Base-by-base conservation (phyloP, 2,329 filamentous ascomycete genomes). In the Apiospora kogelbergensis region DNA sequence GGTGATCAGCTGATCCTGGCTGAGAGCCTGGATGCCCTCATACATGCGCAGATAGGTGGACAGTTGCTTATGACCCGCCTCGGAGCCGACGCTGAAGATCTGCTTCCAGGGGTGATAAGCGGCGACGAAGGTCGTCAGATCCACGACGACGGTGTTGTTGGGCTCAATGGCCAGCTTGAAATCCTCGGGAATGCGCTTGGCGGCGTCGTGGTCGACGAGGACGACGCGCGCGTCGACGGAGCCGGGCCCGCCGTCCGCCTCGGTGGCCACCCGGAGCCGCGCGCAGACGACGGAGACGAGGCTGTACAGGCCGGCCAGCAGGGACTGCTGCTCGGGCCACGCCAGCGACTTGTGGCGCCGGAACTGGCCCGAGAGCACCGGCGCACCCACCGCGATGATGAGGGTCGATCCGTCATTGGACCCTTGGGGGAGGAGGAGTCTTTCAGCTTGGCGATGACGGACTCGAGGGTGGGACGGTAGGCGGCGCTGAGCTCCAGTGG, bases 151-250 rank as follows among this genome's bases (percentile, higher is more conserved):
- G 7, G 85, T 85, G 70, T 80, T 84, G 69, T 85, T 86, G 9
- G 78, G 71, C 65, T 82, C 80, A 67, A 82, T 81, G 3, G 74
- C 77, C 0, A 81, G 79, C 3, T 79, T 78, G 26, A 75, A 76
- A 44, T 82, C 80, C 1, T 73, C 70, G 0, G 74, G 69, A 30
- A 80, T 80, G 9, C 75, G 74, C 33, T 76, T 76, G 1, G 74
- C 76, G 15, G 73, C 78, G 68, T 83, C 81, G 77, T 92, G 88
- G 71, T 94, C 89, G 46, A 97, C 81, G 41, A 97, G 84, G 37
- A 97, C 76, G 20, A 97, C 82, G 5, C 94, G 89, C 1, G 89
- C 86, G 80, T 98, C 94, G 20, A 97, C 87, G 30, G 93, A 91
- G 63, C 90, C 89, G 0, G 89, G 85, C 44, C 89, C 88, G 17